Evolutionary conservation across 2,329 filamentous ascomycete species (phyloP).

Genomic region (Paracorniculantispora psalliotae): DNA sequence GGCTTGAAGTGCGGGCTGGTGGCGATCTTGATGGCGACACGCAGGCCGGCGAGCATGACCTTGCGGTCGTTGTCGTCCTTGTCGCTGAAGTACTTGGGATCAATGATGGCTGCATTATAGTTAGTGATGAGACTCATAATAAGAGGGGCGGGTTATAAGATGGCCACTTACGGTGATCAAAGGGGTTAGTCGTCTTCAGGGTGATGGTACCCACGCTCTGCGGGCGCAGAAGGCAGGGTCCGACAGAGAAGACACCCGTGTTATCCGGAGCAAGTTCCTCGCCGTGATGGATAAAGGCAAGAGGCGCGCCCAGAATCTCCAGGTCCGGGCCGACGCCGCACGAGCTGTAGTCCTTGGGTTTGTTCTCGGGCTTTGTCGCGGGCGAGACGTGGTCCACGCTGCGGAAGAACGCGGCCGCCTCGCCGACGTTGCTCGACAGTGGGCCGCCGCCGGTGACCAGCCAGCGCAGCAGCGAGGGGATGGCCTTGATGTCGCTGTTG

Average conservation of each 20-base stretch:
- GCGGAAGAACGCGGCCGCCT: conserved; percentile 18
- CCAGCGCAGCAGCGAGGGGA: conserved; percentile 17
- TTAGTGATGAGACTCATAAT: no score
- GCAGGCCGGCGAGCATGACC: conserved; percentile 17
- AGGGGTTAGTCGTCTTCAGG: conserved; percentile 16
- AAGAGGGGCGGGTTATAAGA: not conserved
- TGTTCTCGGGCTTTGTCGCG: conserved; percentile 2
- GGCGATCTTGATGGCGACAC: conserved; percentile 16
- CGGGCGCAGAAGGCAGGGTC: conserved; percentile 15
- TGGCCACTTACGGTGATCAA: conserved; percentile 18
- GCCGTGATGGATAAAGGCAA: conserved; percentile 19
- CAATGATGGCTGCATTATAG: conserved; percentile 16
- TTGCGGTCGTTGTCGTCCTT: conserved; percentile 18
- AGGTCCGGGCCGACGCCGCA: conserved; percentile 16
- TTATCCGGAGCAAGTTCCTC: conserved; percentile 13
- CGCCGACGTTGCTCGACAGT: conserved; percentile 17
- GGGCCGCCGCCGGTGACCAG: conserved; percentile 16
- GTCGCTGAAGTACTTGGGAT: conserved; percentile 19
- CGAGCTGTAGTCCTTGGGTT: conserved; percentile 17
- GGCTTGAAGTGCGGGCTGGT: conserved; percentile 13
- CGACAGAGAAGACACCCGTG: conserved; percentile 14
- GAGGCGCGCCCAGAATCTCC: conserved; percentile 16
- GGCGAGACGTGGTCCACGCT: conserved; percentile 14
- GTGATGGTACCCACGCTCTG: conserved; percentile 17
- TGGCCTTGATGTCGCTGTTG: conserved; percentile 12